Evolutionary conservation across 371 early-diverging fungal species (phyloP).

Genomic region (Mucor sp.): DNA sequence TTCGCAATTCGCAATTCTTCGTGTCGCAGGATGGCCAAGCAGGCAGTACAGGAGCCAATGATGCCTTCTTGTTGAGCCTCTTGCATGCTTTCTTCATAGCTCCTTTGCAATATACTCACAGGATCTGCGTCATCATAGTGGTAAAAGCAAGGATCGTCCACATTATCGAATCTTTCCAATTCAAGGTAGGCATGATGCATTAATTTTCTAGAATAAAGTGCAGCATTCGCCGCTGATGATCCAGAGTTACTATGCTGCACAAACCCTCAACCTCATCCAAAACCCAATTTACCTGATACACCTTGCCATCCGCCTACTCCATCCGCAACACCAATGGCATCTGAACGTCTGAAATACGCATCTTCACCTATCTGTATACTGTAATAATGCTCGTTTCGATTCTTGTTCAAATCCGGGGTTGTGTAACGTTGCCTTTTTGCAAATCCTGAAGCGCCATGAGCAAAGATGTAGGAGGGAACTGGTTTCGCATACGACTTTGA

Average conservation of each 20-base stretch:
- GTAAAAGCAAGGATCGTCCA: conserved; percentile 32
- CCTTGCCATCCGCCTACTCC: conserved; percentile 82
- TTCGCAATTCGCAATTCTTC: conserved; percentile 90
- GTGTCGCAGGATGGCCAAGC: conserved; percentile 78
- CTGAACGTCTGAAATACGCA: conserved; percentile 71
- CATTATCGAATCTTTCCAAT: conserved; percentile 64
- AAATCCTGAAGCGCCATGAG: conserved; percentile 76
- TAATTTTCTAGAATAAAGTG: conserved; percentile 82
- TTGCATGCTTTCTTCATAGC: conserved; percentile 54
- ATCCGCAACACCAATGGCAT: conserved; percentile 79
- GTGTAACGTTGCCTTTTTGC: conserved; percentile 57
- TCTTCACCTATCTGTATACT: conserved; percentile 79
- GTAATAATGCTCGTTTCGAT: conserved; percentile 10
- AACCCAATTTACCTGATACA: conserved; percentile 23
- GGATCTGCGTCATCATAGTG: conserved; percentile 57
- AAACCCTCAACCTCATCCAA: too few species aligned
- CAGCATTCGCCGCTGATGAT: conserved; percentile 77
- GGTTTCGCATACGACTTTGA: conserved; percentile 22
- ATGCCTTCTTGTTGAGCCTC: conserved; percentile 19
- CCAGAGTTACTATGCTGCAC: not conserved
- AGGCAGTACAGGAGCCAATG: conserved; percentile 73
- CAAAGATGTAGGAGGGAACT: conserved; percentile 60
- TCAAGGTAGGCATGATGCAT: conserved; percentile 89
- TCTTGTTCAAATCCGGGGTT: conserved; percentile 20
- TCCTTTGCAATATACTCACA: conserved; percentile 65